These are phyloP conservation scores for Xylogone sp. DNA, from an alignment of 2,329 filamentous ascomycete genomes.

Conservation along the genomic window DNA sequence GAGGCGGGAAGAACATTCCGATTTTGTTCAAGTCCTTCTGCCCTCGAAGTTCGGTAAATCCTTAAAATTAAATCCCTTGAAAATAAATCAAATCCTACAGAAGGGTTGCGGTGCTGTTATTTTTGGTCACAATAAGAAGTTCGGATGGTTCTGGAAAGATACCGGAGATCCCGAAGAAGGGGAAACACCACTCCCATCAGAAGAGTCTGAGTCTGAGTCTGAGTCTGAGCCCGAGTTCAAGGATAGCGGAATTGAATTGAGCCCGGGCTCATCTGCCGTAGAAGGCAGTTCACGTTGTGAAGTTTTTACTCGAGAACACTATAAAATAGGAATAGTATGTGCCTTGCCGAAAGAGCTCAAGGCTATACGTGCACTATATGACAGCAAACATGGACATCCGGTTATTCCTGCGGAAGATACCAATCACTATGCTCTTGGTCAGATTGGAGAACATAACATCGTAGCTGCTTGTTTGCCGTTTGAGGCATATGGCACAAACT, in stretches of 20 bases:
- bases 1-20: conserved; percentile 1
- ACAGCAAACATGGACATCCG: conserved; percentile 11
- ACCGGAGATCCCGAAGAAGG: conserved; percentile 2
- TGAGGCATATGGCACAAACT: conserved; percentile 29
- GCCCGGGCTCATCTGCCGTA: not conserved
- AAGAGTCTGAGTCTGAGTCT: not conserved
- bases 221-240: not conserved
- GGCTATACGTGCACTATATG: conserved; percentile 15
- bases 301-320: conserved; percentile 4
- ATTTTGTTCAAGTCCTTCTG: conserved; percentile 3
- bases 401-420: conserved; percentile 8
- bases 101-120: conserved; percentile 2
- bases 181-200: not conserved
- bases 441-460: conserved; percentile 29
- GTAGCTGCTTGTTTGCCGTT: conserved; percentile 29
- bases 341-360: conserved; percentile 15
- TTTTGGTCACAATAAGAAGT: conserved; percentile 4
- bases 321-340: conserved; percentile 18
- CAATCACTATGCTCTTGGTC: conserved; percentile 23
- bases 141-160: conserved; percentile 4
- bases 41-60: not conserved
- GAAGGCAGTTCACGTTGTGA: not conserved
- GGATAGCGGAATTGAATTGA: not conserved
- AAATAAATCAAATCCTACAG: not conserved
- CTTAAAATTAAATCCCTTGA: not conserved